Conservation (phyloP, 1,139 yeast species). For the Debaryomycetaceae sp. region DNA sequence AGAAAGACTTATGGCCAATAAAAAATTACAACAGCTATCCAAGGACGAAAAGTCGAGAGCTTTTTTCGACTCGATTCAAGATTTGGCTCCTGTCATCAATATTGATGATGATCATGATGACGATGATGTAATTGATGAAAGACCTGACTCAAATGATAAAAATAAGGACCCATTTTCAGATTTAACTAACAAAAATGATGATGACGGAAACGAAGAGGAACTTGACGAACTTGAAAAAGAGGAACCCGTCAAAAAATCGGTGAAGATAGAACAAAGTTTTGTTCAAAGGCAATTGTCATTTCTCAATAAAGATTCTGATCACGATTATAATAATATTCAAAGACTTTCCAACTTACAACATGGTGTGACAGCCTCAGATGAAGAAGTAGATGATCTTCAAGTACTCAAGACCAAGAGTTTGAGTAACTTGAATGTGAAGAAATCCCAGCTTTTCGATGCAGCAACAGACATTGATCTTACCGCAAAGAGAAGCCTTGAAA, state of each 20-base stretch:
- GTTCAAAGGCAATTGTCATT: slow-evolving; percentile 67
- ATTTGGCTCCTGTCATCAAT: slow-evolving; percentile 23
- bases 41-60: slow-evolving; percentile 62
- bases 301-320: slow-evolving; percentile 37
- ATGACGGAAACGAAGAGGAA: slow-evolving; percentile 12
- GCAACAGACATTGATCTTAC: slow-evolving; percentile 9
- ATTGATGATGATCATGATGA: slow-evolving; percentile 29
- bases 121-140: slow-evolving; percentile 18
- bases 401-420: slow-evolving; percentile 48
- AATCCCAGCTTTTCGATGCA: slow-evolving; percentile 18
- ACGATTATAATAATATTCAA: slow-evolving; percentile 32
- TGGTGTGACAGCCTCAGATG: slow-evolving; percentile 32
- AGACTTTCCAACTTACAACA: slow-evolving; percentile 34
- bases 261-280: slow-evolving; percentile 48
- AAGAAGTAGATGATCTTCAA: slow-evolving; percentile 42
- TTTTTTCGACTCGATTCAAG: slow-evolving; percentile 70
- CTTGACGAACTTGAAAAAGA: slow-evolving; percentile 11
- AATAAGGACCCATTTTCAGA: slow-evolving; percentile 6
- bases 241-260: slow-evolving; percentile 18
- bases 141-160: slow-evolving; percentile 10
- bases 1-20: slow-evolving; percentile 53
- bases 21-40: slow-evolving; percentile 45
- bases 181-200: slow-evolving; percentile 7
- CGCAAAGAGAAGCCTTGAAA: slow-evolving; percentile 12
- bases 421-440: slow-evolving; percentile 26